phyloP scores from a whole-genome alignment of 805 yeast species.

The Teunomyces kruisii region DNA sequence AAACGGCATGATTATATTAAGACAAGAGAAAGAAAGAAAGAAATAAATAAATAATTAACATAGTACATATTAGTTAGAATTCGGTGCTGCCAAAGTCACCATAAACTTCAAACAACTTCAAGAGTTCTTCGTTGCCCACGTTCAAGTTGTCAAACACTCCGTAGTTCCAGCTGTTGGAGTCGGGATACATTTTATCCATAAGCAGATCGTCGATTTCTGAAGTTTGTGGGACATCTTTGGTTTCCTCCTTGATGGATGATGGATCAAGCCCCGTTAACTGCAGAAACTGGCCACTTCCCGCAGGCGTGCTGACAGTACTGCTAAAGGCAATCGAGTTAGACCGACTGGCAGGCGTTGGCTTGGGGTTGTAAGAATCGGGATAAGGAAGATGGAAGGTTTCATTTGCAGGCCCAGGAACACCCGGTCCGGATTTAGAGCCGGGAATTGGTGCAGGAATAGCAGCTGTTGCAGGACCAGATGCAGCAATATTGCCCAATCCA shows the following conservation, averaged over 20 bases:
- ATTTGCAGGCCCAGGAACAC: not conserved
- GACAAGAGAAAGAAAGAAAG: too few species aligned
- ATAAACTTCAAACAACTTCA: slow-evolving; percentile 35
- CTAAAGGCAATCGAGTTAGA: not conserved
- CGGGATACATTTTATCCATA: slow-evolving; percentile 1
- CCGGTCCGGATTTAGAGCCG: not conserved
- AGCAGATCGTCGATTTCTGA: not conserved
- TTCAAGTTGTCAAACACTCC: slow-evolving; percentile 6
- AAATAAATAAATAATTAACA: not conserved
- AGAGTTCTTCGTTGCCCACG: slow-evolving; percentile 31
- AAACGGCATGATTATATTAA: too few species aligned
- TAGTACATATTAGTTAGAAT: not conserved
- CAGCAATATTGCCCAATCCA: not conserved
- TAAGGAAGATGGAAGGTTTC: not conserved
- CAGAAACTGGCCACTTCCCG: not conserved
- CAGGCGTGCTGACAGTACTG: not conserved
- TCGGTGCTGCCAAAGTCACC: slow-evolving; percentile 28
- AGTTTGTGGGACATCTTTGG: not conserved
- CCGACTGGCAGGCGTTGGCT: not conserved
- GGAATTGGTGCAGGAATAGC: not conserved
- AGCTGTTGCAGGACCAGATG: not conserved
- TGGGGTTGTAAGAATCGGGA: not conserved
- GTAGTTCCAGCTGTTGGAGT: slow-evolving; percentile 7
- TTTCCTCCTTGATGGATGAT: not conserved
- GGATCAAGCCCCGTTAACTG: not conserved